phyloP scores from a whole-genome alignment of 2,329 filamentous ascomycete genomes.

The Lachnellula willkommii region DNA sequence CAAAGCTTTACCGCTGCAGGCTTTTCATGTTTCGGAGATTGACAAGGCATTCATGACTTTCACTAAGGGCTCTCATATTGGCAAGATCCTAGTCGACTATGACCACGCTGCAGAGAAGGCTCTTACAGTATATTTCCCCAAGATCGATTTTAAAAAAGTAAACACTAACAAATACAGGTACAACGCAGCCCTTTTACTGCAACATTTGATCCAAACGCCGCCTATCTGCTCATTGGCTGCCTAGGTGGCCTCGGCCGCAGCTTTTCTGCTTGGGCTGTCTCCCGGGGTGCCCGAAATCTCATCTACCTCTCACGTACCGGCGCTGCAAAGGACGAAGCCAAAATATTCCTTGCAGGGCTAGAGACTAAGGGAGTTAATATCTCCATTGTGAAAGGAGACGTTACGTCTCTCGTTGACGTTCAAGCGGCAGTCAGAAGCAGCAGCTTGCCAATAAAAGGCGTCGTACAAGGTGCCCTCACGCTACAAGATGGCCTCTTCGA shows the following conservation, averaged over 20 bases:
- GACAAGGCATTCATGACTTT: background rate
- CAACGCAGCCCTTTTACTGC: background rate
- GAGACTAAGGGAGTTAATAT: slow-evolving; percentile 12
- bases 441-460: slow-evolving; percentile 14
- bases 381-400: slow-evolving; percentile 19
- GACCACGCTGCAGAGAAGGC: background rate
- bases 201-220: background rate
- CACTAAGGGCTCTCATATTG: background rate
- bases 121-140: background rate
- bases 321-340: slow-evolving; percentile 29
- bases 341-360: background rate
- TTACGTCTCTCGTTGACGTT: slow-evolving; percentile 6
- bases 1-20: background rate
- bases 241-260: slow-evolving; percentile 18
- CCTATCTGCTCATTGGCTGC: slow-evolving; percentile 14
- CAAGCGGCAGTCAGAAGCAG: background rate
- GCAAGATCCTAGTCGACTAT: background rate
- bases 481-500: slow-evolving; percentile 6
- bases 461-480: slow-evolving; percentile 29
- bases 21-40: background rate
- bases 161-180: slow-evolving; percentile 10
- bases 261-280: slow-evolving; percentile 10
- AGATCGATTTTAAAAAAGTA: slow-evolving; percentile 1
- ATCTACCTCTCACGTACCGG: slow-evolving; percentile 33
- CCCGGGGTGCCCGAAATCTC: slow-evolving; percentile 15